Evolutionary conservation across 116 monocot genomes (phyloP).

Genomic region (Trichopus zeylanicus): DNA sequence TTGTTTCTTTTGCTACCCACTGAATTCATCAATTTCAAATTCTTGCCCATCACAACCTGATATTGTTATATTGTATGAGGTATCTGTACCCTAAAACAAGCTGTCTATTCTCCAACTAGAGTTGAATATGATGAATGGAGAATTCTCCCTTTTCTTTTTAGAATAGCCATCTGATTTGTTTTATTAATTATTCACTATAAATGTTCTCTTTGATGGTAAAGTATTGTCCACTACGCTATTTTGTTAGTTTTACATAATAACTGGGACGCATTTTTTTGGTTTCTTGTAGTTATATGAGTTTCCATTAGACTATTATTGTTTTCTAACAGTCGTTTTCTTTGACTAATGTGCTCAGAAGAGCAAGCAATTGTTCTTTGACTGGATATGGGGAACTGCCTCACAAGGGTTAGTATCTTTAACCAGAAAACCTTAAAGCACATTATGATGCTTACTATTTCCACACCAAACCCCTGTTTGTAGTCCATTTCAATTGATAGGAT

Average conservation of each 20-base stretch:
- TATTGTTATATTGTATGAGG: no score
- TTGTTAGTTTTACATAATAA: no score
- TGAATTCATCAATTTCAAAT: no score
- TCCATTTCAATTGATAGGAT: no score
- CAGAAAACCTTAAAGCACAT: background rate
- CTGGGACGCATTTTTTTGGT: background rate
- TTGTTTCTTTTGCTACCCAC: no score
- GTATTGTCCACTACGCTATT: no score
- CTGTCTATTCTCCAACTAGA: no score
- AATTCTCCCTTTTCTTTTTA: no score
- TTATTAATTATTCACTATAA: background rate
- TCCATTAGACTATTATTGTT: background rate
- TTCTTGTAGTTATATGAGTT: background rate
- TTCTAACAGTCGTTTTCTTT: background rate
- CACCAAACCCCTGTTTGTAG: background rate
- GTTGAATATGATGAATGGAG: background rate
- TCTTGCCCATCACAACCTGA: no score
- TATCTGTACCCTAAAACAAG: no score
- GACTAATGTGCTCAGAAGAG: background rate
- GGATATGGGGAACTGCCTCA: constrained; percentile 8
- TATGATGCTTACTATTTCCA: background rate
- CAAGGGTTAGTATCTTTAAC: constrained; percentile 1
- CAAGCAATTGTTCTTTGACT: background rate
- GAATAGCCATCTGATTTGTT: background rate
- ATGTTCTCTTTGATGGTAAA: background rate